Evolutionary conservation across 2,329 filamentous ascomycete genomes (phyloP), one percentile per base, ranked within the genome.

Genomic region (Alternaria sp.): DNA sequence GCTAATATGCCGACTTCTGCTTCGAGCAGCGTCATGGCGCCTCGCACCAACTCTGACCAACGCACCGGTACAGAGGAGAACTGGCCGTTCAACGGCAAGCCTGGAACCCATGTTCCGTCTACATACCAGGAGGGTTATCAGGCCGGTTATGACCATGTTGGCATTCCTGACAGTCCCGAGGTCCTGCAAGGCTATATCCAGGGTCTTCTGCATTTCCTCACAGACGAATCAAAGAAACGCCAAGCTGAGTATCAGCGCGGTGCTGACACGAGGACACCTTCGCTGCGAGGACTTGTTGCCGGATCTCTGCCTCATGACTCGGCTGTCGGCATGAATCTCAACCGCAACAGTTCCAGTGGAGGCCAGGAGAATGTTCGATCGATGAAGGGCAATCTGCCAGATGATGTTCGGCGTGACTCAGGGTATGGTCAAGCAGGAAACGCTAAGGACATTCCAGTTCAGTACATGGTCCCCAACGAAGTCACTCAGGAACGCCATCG

Each of bases 61-160:
- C 65, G 51, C 6, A 66, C 62, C 26, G 54, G 58, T 9, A 66
- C 67, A 11, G 66, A 70, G 1, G 63, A 69, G 37, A 66, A 62
- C 10, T 75, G 70, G 71, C 60, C 62, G 0, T 63, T 68, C 41
- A 51, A 65, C 11, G 56, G 61, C 21, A 72, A 70, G 41, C 57
- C 62, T 9, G 58, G 66, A 3, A 50, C 53, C 13, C 67, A 74
- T 49, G 60, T 69, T 11, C 70, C 71, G 14, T 69, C 68, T 9
- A 77, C 73, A n/a, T 77, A 74, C 34, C 75, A 77, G 53, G 74
- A 77, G 52, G 75, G 74, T 1, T 77, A 71, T n/a, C 75, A 77
- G 54, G 73, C 74, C 17, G 75, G 75, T 11, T 72, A 73, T n/a
- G 68, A 73, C 37, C 75, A 76, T 42, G 54, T 72, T 37, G 73